Conservation (phyloP, 2,329 filamentous ascomycete species). For the Pseudomassariella vexata region DNA sequence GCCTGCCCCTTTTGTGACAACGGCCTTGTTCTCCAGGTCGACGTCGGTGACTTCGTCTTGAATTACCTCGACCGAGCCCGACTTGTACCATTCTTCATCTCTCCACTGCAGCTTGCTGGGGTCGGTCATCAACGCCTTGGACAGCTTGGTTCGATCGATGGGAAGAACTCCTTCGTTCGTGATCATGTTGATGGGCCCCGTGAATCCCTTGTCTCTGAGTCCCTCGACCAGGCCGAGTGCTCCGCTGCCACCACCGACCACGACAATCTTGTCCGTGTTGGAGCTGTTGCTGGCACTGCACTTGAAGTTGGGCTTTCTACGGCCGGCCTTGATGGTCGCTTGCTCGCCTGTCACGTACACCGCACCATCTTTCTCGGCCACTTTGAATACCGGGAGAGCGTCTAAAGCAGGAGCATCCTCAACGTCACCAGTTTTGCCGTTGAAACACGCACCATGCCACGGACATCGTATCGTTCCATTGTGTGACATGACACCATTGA, state of each 20-base stretch:
- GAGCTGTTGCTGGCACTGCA: constrained; percentile 43
- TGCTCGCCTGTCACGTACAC: constrained; percentile 83
- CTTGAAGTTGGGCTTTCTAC: constrained; percentile 67
- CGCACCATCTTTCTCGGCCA: constrained; percentile 73
- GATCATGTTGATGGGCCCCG: constrained; percentile 75
- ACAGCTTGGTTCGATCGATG: constrained; percentile 91
- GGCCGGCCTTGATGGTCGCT: constrained; percentile 67
- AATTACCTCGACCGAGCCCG: constrained; percentile 50
- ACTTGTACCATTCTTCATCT: constrained; percentile 70
- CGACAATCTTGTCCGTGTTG: constrained; percentile 64
- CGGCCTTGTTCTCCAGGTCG: constrained; percentile 68
- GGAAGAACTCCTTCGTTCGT: constrained; percentile 79
- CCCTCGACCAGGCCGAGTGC: constrained; percentile 77
- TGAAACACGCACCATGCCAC: constrained; percentile 98
- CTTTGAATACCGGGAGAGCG: constrained; percentile 74
- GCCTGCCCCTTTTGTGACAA: constrained; percentile 69
- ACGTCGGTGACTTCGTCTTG: constrained; percentile 64
- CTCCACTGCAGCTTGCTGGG: constrained; percentile 72
- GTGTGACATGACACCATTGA: constrained; percentile 76
- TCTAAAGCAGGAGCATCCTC: constrained; percentile 92
- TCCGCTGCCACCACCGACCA: constrained; percentile 84
- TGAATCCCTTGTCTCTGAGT: constrained; percentile 75
- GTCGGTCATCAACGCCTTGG: constrained; percentile 86
- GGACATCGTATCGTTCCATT: constrained; percentile 85
- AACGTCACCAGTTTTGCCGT: constrained; percentile 80